Percentiles rank a stretch among this genome's conserved stretches.
These are phyloP conservation scores for Apiospora hydei DNA, from an alignment of 2,329 filamentous ascomycete species.

Conservation along the genomic window DNA sequence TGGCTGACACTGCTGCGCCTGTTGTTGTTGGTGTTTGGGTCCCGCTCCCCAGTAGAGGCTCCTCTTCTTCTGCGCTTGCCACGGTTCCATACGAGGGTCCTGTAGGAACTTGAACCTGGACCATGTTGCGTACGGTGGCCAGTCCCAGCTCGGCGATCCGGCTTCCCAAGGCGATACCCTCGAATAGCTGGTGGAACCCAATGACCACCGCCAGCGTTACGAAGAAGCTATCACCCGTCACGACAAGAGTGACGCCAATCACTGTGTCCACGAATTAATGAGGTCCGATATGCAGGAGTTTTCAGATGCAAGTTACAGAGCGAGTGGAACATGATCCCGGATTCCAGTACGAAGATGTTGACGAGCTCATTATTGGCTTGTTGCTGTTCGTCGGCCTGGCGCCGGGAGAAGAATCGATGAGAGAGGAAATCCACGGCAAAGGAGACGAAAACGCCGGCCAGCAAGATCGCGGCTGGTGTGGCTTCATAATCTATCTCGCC, in stretches of 20 bases:
- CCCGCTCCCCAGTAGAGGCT: background rate
- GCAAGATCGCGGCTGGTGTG: background rate
- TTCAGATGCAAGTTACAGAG: background rate
- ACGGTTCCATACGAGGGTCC: background rate
- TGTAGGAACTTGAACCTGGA: no score
- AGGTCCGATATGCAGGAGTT: background rate
- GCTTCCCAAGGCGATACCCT: conserved; percentile 62
- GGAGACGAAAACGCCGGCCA: background rate
- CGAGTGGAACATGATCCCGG: conserved; percentile 4
- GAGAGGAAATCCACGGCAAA: conserved; percentile 3
- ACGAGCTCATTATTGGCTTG: background rate
- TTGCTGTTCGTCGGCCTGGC: background rate
- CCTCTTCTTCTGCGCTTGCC: no score
- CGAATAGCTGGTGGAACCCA: conserved; percentile 66
- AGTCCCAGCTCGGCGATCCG: conserved; percentile 55
- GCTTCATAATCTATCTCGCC: background rate
- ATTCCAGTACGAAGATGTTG: background rate
- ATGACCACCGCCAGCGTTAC: conserved; percentile 50
- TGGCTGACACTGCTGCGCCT: background rate
- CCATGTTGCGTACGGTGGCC: background rate
- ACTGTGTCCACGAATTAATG: conserved; percentile 37
- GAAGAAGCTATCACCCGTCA: conserved; percentile 38
- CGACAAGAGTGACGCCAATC: conserved; percentile 54
- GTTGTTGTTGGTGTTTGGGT: no score
- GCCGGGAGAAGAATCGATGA: background rate